Evolutionary conservation across 805 yeast species (phyloP), one percentile per base, ranked within the genome.

Genomic region (Barnettozyma sp.): DNA sequence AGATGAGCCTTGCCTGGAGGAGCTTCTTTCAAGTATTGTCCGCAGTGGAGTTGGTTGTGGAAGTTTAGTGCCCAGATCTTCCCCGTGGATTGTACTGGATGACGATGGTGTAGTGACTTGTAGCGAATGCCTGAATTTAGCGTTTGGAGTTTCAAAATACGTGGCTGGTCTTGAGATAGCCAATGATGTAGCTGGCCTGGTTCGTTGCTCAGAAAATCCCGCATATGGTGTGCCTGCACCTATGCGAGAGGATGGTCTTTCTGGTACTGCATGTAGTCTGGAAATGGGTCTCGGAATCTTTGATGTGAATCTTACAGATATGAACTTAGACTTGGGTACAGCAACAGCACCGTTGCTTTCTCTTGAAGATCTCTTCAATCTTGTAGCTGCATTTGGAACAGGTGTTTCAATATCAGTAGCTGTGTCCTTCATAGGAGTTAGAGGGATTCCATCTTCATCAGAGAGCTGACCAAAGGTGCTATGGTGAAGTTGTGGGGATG

Each of bases 31-130:
- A 6, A 48, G 39, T 1, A 49, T 36, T 13, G 51, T 52, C 16
- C 41, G 43, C 12, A 52, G 33, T 3, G 56, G 56, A 3, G 56
- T 49, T 7, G 55, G 56, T 17, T 51, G 54, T 28, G 53, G 55
- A 12, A 52, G 12, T 33, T 46, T 23, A 4, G 55, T 50, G 17
- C 32, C 37, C n/a, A 50, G 23, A 13, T 27, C 33, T n/a, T 50
- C 52, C n/a, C n/a, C n/a, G n/a, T n/a, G n/a, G n/a, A n/a, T n/a
- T n/a, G n/a, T n/a, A n/a, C n/a, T n/a, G n/a, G n/a, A n/a, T n/a
- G n/a, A n/a, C n/a, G n/a, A n/a, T n/a, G n/a, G n/a, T n/a, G n/a
- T n/a, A n/a, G n/a, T n/a, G n/a, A 32, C 33, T 7, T 33, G 36
- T 42, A 48, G 37, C 4, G 56, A 50, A 20, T 44, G 45, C 32